A percentile compares a stretch with the other conserved stretches of the same genome.
phyloP scores from a whole-genome alignment of 176 grass and related monocot genomes.

The Zizania latifolia region DNA sequence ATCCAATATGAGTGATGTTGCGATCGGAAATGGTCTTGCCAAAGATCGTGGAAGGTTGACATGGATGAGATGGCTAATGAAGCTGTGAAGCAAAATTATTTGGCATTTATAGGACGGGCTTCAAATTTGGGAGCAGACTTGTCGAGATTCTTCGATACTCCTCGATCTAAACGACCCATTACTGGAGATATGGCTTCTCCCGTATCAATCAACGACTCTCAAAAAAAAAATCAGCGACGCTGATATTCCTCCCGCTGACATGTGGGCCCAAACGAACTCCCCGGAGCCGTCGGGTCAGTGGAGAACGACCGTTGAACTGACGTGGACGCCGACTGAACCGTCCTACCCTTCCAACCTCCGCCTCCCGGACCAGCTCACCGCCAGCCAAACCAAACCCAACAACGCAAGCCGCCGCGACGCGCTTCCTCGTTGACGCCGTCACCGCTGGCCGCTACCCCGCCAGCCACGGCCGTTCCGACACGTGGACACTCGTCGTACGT shows the following conservation, averaged over 20 bases:
- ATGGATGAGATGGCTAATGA: too few relatives aligned
- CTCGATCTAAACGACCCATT: neutral
- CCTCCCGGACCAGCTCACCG: slow-evolving; percentile 21
- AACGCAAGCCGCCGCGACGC: neutral
- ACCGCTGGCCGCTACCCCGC: neutral
- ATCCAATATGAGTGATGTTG: neutral
- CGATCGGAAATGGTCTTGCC: neutral
- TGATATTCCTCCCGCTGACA: neutral
- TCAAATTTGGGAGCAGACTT: neutral
- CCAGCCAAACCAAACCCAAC: slow-evolving; percentile 3
- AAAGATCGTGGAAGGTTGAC: neutral
- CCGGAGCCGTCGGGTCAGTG: neutral
- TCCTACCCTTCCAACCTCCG: neutral
- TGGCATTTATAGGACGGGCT: too few relatives aligned
- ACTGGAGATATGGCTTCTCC: too few relatives aligned
- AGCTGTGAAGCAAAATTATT: too few relatives aligned
- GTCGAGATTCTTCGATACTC: neutral
- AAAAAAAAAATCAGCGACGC: too few relatives aligned
- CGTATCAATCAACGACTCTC: neutral
- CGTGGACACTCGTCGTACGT: neutral
- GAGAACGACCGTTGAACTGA: neutral
- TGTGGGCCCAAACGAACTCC: neutral
- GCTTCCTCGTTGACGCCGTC: slow-evolving; percentile 18
- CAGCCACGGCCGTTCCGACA: neutral
- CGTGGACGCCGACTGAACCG: neutral